phyloP scores from a whole-genome alignment of 2,329 filamentous ascomycete species.

The Beauveria caledonica region DNA sequence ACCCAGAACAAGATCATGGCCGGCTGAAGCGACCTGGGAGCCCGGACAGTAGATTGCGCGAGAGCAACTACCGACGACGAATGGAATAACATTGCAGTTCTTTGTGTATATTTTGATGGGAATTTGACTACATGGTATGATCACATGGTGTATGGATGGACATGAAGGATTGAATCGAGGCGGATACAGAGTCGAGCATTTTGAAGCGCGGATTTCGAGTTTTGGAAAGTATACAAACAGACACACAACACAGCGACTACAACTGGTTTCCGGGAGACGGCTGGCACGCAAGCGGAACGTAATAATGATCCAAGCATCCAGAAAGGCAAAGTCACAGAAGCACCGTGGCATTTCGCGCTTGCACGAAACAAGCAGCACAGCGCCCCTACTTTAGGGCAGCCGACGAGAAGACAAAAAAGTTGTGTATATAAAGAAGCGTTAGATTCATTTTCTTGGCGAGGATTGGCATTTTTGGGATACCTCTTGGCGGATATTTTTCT shows the following conservation, averaged over 20 bases:
- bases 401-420: conserved; percentile 5
- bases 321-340: conserved; percentile 1
- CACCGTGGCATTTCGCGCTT: background rate
- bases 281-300: conserved; percentile 10
- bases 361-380: background rate
- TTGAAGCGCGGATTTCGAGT: conserved; percentile 1
- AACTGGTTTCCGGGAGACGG: conserved; percentile 8
- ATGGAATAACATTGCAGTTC: conserved; percentile 17
- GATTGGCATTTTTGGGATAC: background rate
- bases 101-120: background rate
- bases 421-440: conserved; percentile 5
- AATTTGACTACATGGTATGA: background rate
- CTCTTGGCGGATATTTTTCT: background rate
- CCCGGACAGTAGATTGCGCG: conserved; percentile 34
- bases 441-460: conserved; percentile 2
- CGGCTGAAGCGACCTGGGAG: conserved; percentile 45
- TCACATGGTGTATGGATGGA: background rate
- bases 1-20: background rate
- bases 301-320: background rate
- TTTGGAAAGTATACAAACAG: conserved; percentile 1
- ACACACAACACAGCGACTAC: conserved; percentile 1
- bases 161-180: background rate
- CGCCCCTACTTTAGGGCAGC: background rate
- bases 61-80: conserved; percentile 36
- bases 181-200: conserved; percentile 5